Evolutionary conservation across 306 rosid species (phyloP).

Genomic region (Sechiopsis laciniata): DNA sequence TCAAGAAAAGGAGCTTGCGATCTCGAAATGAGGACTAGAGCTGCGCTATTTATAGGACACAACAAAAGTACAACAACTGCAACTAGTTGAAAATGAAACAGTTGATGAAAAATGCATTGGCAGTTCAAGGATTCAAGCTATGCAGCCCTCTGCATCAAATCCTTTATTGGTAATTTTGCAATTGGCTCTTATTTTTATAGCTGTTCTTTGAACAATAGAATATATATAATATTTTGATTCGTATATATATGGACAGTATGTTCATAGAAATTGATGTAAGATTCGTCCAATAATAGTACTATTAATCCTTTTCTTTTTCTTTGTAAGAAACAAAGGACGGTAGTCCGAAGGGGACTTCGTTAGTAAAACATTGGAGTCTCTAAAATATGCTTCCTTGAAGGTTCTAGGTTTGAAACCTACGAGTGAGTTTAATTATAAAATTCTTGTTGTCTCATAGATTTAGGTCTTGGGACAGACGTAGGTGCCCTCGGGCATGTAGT

Average conservation of each 20-base stretch:
- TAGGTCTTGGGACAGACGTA: too few relatives aligned
- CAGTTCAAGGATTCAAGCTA: slow-evolving; percentile 20
- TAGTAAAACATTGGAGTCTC: too few relatives aligned
- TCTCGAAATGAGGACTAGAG: slow-evolving; percentile 37
- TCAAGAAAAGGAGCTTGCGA: slow-evolving; percentile 46
- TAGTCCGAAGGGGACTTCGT: too few relatives aligned
- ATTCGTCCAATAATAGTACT: background rate
- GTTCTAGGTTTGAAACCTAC: too few relatives aligned
- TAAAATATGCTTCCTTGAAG: too few relatives aligned
- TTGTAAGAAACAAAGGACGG: too few relatives aligned
- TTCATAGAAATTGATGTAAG: too few relatives aligned
- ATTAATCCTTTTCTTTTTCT: background rate
- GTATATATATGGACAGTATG: background rate
- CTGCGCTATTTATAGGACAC: slow-evolving; percentile 25
- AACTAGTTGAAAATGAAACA: slow-evolving; percentile 27
- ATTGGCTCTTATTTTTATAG: slow-evolving; percentile 7
- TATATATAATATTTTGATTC: background rate
- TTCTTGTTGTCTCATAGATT: too few relatives aligned
- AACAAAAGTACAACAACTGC: slow-evolving; percentile 22
- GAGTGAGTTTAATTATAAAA: too few relatives aligned
- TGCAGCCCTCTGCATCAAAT: slow-evolving; percentile 11
- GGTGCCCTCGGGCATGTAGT: too few relatives aligned
- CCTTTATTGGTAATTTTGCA: slow-evolving; percentile 12
- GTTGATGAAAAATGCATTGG: slow-evolving; percentile 36
- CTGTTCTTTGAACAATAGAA: background rate